Evolutionary conservation across 495 filamentous ascomycete genomes (phyloP).

Genomic region (Penicillium parvum): DNA sequence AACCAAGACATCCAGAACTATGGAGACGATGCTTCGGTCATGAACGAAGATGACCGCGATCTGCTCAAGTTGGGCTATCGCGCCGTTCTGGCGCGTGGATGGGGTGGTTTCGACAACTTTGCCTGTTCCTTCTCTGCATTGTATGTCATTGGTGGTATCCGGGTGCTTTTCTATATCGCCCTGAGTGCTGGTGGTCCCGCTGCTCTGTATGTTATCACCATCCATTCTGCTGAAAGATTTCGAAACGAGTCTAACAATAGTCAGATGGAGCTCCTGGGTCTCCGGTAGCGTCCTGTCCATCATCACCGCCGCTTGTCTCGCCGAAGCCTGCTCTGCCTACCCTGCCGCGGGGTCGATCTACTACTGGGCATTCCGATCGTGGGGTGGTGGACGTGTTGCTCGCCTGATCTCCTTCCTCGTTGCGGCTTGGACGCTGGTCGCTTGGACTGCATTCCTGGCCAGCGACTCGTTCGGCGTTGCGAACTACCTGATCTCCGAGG

Average conservation of each 20-base stretch:
- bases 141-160: constrained; percentile 31
- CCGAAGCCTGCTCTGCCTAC: constrained; percentile 32
- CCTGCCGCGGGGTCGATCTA: constrained; percentile 36
- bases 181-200: constrained; percentile 31
- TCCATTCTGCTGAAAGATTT: background rate
- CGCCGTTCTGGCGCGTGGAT: constrained; percentile 28
- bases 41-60: constrained; percentile 31
- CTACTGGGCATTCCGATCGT: constrained; percentile 37
- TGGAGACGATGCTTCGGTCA: constrained; percentile 8
- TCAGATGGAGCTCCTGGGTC: constrained; percentile 35
- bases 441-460: constrained; percentile 33
- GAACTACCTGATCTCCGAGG: constrained; percentile 32
- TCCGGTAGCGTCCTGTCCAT: constrained; percentile 33
- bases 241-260: constrained; percentile 2
- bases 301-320: constrained; percentile 33
- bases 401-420: constrained; percentile 32
- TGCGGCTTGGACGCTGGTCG: constrained; percentile 35
- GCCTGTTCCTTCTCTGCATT: constrained; percentile 34
- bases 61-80: constrained; percentile 31
- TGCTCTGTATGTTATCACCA: constrained; percentile 20
- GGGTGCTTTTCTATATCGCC: constrained; percentile 33
- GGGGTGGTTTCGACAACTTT: constrained; percentile 33
- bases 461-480: constrained; percentile 35
- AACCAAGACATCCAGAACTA: constrained; percentile 4
- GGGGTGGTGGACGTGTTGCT: constrained; percentile 27